Base-by-base conservation (phyloP, 2,329 filamentous ascomycete species). In the Epichloe glyceriae region DNA sequence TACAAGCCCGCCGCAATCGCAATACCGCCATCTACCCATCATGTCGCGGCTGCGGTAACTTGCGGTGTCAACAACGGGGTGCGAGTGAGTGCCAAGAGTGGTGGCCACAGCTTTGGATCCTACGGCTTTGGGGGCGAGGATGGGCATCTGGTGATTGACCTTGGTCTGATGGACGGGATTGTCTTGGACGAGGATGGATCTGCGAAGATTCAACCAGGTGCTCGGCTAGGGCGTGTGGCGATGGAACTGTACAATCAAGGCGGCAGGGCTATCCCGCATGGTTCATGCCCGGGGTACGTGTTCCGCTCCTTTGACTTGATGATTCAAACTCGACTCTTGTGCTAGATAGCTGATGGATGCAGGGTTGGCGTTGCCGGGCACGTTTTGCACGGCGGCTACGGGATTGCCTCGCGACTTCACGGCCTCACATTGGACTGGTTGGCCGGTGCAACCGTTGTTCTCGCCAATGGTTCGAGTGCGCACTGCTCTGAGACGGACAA, bases 281-380 rank as follows among this genome's bases (percentile, higher is more conserved):
- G 47, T 22, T 43, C 47, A 10, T 44, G 46, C 34, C 46, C 19
- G 8, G 19, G 46, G 39, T 41, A 4, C 12, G 39, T 15, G 15
- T 19, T 41, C 22, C 34, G 12, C 19, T 41, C 39, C 14, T n/a
- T 19, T 3, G 12, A 10, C 1, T 19, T 41, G 11, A 7, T 20
- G 8, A 41, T 62, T 76, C n/a, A 5, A 2, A 20, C 39, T 14
- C 7, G 22, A 26, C 22, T 26, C 22, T 26, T 26, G 22, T 7
- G 7, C 22, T 7, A 26, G 22, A 26, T 26, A 7, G 39, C 19
- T 55, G 70, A 82, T 0, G 78, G 78, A 4, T 79, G 79, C 1
- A 80, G 79, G 0, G 78, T 83, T 1, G 80, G 80, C 3, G 73
- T 83, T 8, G 79, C 76, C 3, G 80, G 77, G 0, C 63, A 82